Base-by-base conservation (phyloP, 2,329 filamentous ascomycete genomes). In the Fusarium algeriense region DNA sequence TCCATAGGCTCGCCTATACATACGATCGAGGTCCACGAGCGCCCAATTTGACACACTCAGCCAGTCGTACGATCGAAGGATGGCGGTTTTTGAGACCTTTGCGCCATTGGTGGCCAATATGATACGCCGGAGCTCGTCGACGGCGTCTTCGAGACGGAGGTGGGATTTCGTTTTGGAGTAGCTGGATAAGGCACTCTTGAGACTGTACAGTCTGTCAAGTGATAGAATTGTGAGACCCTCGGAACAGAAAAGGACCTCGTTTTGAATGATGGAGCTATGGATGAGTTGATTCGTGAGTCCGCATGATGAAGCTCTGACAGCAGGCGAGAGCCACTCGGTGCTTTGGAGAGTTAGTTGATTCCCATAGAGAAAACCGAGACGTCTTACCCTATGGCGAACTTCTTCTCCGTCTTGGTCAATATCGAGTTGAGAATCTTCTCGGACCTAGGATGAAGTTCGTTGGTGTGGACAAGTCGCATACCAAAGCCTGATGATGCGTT, bases 201-300 rank as follows among this genome's bases (percentile, higher is more conserved):
- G 88, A 44, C 87, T 89, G 80, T 91, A 92, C 48, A 91, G 78
- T 53, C 88, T 84, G 78, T 92, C 90, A 14, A 91, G 83, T 0
- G 88, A 85, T 17, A 91, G 77, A 11, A 92, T 80, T 0, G 85
- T 89, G 14, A 92, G 82, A 20, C 88, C 88, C 30, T 88, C 86
- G 4, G 87, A 85, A 4, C 85, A 85, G 82, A 90, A 91, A 57
- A 92, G 82, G 28, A 88, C 79, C 63, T 90, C 87, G 75, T 90
- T 89, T 73, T 92, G 90, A 43, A 80, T 75, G 30, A 90, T 81
- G 32, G 88, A 91, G 61, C 85, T 84, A 58, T 84, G 83, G 50
- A 91, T 82, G 19, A 92, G 81, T 54, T 87, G 84, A 43, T 81
- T 80, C 6, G 85, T 85, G 10, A 89, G 78, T 26, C 84, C 83